Base-by-base conservation (phyloP, 768 basidiomycete genomes). In the Fibroporia radiculosa region DNA sequence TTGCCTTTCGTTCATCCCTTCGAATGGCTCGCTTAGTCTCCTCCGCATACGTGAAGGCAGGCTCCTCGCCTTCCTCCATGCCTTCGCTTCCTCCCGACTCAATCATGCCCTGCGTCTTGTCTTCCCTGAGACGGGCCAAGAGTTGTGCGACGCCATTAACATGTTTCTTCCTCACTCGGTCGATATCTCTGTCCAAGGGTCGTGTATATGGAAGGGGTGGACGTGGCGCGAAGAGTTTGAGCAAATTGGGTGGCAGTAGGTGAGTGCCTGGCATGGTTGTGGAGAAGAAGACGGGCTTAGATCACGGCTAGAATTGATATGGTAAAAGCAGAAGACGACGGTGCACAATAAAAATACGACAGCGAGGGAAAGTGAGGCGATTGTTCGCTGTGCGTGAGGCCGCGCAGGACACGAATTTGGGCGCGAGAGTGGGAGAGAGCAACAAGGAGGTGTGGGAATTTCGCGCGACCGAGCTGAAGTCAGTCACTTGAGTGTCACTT, bases 171-270 rank as follows among this genome's bases (percentile, higher is more conserved):
- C 67, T 73, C 47, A 91, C 73, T 25, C 80, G 78, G 65, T 88
- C 78, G 28, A 88, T 80, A 60, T 96, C 90, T 54, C 69, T 82
- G 61, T 87, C 91, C 26, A 90, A 72, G 0, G 95, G 93, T 7
- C 91, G 82, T 24, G 81, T 58, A 61, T 92, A 98, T 1, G 86
- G 85, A 3, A 97, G 75, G 2, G 84, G 87, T 1, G 95, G 91
- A 6, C 96, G 81, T 3, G 96, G 93, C 0, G 91, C 84, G 63
- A 98, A 99, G 53, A 98, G 84, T 62, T 95, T 93, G 63, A 98
- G 82, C 42, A 99, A 78, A 66, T 97, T 96, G 3, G 92, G 92
- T 3, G 95, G 95, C 19, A 99, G 77, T 19, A 93, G 73, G 67
- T 93, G 89, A 3, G 90, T 92, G 38, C 85, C 86, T 8, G 72